Conservation (phyloP, 768 basidiomycete species). For the Cubamyces lactineus region DNA sequence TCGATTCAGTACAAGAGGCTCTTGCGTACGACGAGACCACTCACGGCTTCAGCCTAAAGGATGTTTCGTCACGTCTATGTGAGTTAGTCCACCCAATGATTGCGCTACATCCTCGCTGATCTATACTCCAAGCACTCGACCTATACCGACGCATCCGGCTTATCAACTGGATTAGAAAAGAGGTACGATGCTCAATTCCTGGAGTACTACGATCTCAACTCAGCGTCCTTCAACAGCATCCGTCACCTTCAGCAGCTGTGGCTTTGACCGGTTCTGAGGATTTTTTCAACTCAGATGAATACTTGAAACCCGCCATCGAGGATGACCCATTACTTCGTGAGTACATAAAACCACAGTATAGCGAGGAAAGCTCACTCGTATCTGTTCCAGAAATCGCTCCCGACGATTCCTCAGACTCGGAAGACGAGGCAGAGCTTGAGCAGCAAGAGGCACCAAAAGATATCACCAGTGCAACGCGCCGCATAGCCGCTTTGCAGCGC, state of each 20-base stretch:
- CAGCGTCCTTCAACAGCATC: slow-evolving; percentile 48
- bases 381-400: slow-evolving; percentile 52
- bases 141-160: slow-evolving; percentile 78
- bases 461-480: slow-evolving; percentile 41
- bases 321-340: slow-evolving; percentile 90
- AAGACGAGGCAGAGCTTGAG: slow-evolving; percentile 60
- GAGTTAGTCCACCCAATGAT: slow-evolving; percentile 29
- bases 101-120: slow-evolving; percentile 1
- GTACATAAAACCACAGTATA: slow-evolving; percentile 32
- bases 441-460: slow-evolving; percentile 33
- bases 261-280: slow-evolving; percentile 58
- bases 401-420: slow-evolving; percentile 79
- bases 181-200: slow-evolving; percentile 44
- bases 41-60: slow-evolving; percentile 66
- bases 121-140: slow-evolving; percentile 61
- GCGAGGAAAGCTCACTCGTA: not conserved
- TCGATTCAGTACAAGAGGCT: slow-evolving; percentile 62
- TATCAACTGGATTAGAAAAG: slow-evolving; percentile 85
- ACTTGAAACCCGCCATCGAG: slow-evolving; percentile 79
- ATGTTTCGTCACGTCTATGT: slow-evolving; percentile 58
- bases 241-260: slow-evolving; percentile 47
- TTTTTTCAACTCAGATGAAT: slow-evolving; percentile 75
- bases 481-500: slow-evolving; percentile 61
- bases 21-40: slow-evolving; percentile 60
- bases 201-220: not conserved